These are phyloP conservation scores for Biscutella auriculata DNA, from an alignment of 441 rosid genomes.

Conservation along the genomic window DNA sequence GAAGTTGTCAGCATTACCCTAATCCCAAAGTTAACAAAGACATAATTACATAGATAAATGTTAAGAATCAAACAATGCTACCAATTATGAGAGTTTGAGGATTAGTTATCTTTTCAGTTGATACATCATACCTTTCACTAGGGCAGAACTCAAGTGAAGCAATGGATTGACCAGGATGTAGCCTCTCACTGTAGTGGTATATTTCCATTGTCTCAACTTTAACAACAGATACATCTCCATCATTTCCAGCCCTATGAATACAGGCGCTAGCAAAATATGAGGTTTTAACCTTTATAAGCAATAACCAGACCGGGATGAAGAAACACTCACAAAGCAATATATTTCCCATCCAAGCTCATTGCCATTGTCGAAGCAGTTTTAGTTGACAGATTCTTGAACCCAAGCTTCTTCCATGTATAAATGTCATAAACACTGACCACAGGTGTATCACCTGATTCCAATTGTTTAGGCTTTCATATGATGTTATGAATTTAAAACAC, in stretches of 20 bases:
- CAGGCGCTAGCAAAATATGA: background rate
- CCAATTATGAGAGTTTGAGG: background rate
- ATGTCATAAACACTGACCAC: constrained; percentile 75
- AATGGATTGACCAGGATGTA: constrained; percentile 66
- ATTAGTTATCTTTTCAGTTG: background rate
- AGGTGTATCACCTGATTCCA: constrained; percentile 51
- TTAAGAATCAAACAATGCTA: background rate
- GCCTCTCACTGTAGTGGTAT: constrained; percentile 78
- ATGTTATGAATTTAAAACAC: background rate
- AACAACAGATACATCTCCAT: constrained; percentile 73
- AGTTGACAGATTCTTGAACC: constrained; percentile 71
- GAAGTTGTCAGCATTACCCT: constrained; percentile 85
- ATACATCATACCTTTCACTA: constrained; percentile 44
- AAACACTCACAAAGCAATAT: constrained; percentile 71
- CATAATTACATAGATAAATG: background rate
- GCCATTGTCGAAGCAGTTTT: constrained; percentile 77
- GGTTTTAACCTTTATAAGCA: background rate
- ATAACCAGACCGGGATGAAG: background rate
- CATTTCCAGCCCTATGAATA: constrained; percentile 72
- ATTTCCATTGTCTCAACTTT: constrained; percentile 87
- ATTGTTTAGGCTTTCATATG: constrained; percentile 13
- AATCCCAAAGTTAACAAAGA: constrained; percentile 1
- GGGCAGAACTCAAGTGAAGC: constrained; percentile 78
- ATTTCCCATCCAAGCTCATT: constrained; percentile 86
- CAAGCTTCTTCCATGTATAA: constrained; percentile 88